Base-by-base conservation (phyloP, 176 grass and related monocot genomes). In the Saccharum officinarum region DNA sequence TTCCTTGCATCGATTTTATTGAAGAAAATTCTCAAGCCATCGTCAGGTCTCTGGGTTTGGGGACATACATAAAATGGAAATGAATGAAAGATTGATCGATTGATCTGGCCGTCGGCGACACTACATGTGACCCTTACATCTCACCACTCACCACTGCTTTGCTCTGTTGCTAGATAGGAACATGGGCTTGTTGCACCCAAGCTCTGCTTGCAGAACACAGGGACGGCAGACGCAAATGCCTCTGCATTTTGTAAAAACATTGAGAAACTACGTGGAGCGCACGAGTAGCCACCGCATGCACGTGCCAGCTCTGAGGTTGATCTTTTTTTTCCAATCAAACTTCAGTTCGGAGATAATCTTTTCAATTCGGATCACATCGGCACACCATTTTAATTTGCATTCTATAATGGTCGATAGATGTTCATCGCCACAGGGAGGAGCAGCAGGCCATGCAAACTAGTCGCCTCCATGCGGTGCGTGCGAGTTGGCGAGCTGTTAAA, bases 101-200 rank as follows among this genome's bases (percentile, higher is more conserved):
- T 28, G 25, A 64, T 30, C 76, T 30, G 57, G 34, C 6, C 76
- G 25, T 34, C 15, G 5, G 11, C 47, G 66, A 86, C 84, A 86
- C 30, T 22, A 71, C 84, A 86, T 71, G 84, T 86, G 84, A 71
- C 37, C 57, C 52, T 47, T 62, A 45, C 75, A 30, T 79, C 76
- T 28, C 39, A 61, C 15, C 76, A 44, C 8, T 30, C 25, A 30
- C 26, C 26, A 65, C 62, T 14, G 4, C 22, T 79, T 39, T 30
- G 37, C 59, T 41, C 13, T 63, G 45, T 81, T 57, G 78, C 23
- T 81, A 15, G 67, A 62, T 67, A 86, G 20, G 75, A 86, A 79
- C 84, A 64, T 86, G 83, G 79, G 45, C 45, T 76, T 75, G 85
- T 76, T 75, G 78, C 78, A 57, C 16, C 12, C n/a, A 75, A 33